phyloP scores from a whole-genome alignment of 2,329 filamentous ascomycete species.

The Fusarium nematophilum region DNA sequence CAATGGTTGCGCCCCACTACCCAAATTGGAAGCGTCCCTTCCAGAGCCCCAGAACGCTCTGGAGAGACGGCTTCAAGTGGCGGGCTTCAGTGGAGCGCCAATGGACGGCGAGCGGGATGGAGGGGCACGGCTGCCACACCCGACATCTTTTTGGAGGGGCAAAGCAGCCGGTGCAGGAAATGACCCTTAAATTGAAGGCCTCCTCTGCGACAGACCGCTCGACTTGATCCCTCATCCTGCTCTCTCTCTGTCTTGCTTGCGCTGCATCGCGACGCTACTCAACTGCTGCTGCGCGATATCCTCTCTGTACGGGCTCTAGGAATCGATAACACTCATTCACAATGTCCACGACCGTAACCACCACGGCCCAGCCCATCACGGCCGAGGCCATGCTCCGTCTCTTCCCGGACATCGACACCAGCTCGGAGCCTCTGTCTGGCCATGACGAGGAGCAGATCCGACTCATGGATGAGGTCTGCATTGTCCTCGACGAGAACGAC shows the following conservation, averaged over 20 bases:
- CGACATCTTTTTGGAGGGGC: conserved; percentile 40
- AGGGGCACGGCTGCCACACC: conserved; percentile 38
- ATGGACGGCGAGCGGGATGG: conserved; percentile 13
- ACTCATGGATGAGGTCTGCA: conserved; percentile 98
- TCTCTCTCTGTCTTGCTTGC: conserved; percentile 5
- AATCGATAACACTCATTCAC: conserved; percentile 10
- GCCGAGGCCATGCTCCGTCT: conserved; percentile 87
- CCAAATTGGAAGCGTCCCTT: conserved; percentile 27
- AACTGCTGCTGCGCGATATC: background rate
- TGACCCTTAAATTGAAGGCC: conserved; percentile 42
- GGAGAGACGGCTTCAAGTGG: conserved; percentile 30
- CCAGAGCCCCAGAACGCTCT: conserved; percentile 13
- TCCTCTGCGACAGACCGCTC: conserved; percentile 34
- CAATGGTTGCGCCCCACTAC: conserved; percentile 38
- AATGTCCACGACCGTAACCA: conserved; percentile 57
- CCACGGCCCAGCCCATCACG: conserved; percentile 74
- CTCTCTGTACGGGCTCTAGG: background rate
- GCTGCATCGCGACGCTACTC: conserved; percentile 3
- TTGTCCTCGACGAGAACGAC: conserved; percentile 93
- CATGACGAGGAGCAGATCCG: conserved; percentile 98
- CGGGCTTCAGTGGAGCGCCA: conserved; percentile 25
- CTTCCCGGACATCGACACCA: conserved; percentile 84
- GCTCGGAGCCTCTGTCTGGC: conserved; percentile 80
- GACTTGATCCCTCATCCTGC: conserved; percentile 4
- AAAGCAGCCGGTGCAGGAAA: conserved; percentile 33